Base-by-base conservation (phyloP, 805 yeast species). In the Suhomyces vadensis region DNA sequence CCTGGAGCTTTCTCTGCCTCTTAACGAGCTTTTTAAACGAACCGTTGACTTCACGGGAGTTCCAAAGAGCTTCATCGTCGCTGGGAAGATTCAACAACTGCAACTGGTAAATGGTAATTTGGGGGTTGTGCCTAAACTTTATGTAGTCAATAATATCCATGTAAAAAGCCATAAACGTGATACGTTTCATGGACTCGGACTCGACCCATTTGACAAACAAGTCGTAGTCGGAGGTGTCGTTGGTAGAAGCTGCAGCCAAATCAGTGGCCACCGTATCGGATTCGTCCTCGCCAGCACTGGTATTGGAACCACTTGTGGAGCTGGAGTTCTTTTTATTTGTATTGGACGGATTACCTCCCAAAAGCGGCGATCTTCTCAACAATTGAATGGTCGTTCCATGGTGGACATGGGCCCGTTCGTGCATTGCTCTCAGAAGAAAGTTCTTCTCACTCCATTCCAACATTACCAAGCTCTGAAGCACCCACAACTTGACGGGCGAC, bases 321-420 rank as follows among this genome's bases (percentile, higher is more conserved):
- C 39, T 63, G 42, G 45, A 43, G 3, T 51, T 55, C 35, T 44
- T 58, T 42, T 53, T 61, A 13, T 53, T 65, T 42, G 51, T 52
- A 37, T 53, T 65, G 36, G 60, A 64, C 0, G 89, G 87, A 44
- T 84, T 79, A 0, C 90, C 90, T 10, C 90, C 90, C 25, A 88
- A 63, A 1, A 85, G 77, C 1, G 95, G 88, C 0, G 88, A 80
- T 53, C 96, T 71, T 52, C 95, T 68, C 39, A 88, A 65, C 35
- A 88, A 65, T 61, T 88, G 96, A 31, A 87, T 82, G 0, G 91
- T 82, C 0, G 95, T 85, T 4, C 94, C 96, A 61, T 88, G 96
- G 58, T 89, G 95, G 16, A 89, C 67, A 61, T 85, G 92, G 0
- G 88, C 86, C 38, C 96, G 65, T 64, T 88, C 96, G 59, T 88